These are phyloP conservation scores for Linnemannia hyalina DNA, from an alignment of 192 early-diverging fungal genomes.

Conservation along the genomic window DNA sequence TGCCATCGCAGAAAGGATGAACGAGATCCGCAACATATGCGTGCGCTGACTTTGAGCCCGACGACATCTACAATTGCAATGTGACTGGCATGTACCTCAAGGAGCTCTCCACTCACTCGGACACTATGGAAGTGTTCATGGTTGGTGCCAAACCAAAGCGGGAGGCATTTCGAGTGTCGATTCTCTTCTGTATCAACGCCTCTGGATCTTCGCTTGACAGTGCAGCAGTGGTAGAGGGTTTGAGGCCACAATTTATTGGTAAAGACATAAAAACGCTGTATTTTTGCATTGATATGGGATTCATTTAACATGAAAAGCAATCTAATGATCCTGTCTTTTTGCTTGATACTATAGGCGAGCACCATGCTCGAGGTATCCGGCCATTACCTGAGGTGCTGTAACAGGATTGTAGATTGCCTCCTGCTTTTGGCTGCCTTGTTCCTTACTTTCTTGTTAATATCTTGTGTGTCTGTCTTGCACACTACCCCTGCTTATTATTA, in stretches of 20 bases:
- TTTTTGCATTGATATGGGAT: not conserved
- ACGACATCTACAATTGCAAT: no score
- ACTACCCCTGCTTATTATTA: no score
- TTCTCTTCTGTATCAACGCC: not conserved
- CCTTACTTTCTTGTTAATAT: no score
- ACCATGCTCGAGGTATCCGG: not conserved
- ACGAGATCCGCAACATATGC: not conserved
- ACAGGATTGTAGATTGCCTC: no score
- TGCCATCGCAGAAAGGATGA: not conserved
- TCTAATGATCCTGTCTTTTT: not conserved
- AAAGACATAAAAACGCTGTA: not conserved
- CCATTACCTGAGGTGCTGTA: not conserved
- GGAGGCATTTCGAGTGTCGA: not conserved
- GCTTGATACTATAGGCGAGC: not conserved
- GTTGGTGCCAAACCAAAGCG: not conserved
- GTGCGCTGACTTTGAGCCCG: not conserved
- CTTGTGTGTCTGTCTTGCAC: no score
- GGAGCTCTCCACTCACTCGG: not conserved
- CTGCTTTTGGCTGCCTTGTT: no score
- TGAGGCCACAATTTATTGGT: not conserved
- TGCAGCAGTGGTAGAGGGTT: not conserved
- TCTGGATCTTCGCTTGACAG: not conserved
- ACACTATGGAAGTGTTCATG: not conserved
- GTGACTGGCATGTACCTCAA: constrained; percentile 13
- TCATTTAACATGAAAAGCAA: not conserved